A percentile compares a stretch with the other conserved stretches of the same genome.
These are phyloP conservation scores for Trichoderma semiorbis DNA, from an alignment of 2,329 filamentous ascomycete species.

Conservation along the genomic window DNA sequence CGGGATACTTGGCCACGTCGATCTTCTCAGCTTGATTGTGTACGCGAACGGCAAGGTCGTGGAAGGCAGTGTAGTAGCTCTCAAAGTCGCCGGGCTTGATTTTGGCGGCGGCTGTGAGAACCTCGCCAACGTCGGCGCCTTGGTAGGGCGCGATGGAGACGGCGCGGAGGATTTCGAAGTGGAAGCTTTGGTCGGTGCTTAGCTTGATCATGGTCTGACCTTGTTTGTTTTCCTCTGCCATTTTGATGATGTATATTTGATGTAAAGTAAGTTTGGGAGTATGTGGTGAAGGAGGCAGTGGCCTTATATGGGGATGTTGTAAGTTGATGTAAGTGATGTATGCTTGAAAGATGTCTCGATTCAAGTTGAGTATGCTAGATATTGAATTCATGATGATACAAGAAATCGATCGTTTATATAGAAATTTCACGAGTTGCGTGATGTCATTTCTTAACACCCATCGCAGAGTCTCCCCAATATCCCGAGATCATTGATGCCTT, in stretches of 20 bases:
- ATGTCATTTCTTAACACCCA: neutral
- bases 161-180: conserved; percentile 28
- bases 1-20: conserved; percentile 19
- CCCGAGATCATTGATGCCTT: neutral
- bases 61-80: conserved; percentile 25
- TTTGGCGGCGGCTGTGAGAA: conserved; percentile 27
- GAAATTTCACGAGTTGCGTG: neutral
- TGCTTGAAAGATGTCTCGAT: neutral
- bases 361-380: neutral
- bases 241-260: neutral
- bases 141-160: conserved; percentile 22
- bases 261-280: neutral
- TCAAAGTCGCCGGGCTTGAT: conserved; percentile 26
- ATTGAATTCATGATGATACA: neutral
- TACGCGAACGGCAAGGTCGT: conserved; percentile 22
- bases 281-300: no score
- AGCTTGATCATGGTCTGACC: conserved; percentile 21
- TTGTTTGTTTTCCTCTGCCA: neutral
- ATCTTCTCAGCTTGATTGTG: conserved; percentile 20
- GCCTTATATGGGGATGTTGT: neutral
- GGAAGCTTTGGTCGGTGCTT: conserved; percentile 23
- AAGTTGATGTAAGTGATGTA: neutral
- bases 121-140: conserved; percentile 31
- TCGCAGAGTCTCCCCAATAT: neutral
- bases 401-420: neutral